phyloP scores from a whole-genome alignment of 345 rosid genomes.

The Schrenkiella parvula region DNA sequence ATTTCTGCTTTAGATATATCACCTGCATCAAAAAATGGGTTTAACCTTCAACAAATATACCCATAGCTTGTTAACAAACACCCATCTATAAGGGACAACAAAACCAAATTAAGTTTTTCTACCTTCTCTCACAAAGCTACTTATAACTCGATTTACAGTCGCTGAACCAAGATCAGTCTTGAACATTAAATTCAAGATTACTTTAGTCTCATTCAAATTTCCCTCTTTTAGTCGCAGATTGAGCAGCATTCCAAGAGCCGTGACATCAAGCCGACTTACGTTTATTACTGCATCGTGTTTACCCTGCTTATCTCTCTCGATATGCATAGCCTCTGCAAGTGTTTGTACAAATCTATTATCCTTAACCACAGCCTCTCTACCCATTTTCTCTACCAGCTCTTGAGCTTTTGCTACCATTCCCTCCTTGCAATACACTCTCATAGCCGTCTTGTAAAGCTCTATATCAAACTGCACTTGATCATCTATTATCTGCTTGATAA shows the following conservation, averaged over 20 bases:
- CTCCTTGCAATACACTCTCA: constrained; percentile 53
- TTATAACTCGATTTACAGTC: constrained; percentile 45
- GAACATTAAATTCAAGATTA: constrained; percentile 49
- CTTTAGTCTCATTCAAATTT: constrained; percentile 34
- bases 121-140: constrained; percentile 59
- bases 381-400: constrained; percentile 48
- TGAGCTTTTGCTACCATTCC: constrained; percentile 58
- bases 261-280: constrained; percentile 37
- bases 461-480: constrained; percentile 51
- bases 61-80: not conserved
- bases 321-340: constrained; percentile 38
- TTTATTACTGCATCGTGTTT: constrained; percentile 28
- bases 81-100: not conserved
- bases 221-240: constrained; percentile 41
- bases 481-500: constrained; percentile 49
- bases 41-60: constrained; percentile 7
- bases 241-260: constrained; percentile 57
- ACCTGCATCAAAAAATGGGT: constrained; percentile 40
- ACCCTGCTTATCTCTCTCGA: constrained; percentile 19
- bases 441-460: constrained; percentile 53
- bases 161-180: constrained; percentile 46
- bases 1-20: constrained; percentile 44
- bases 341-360: constrained; percentile 56
- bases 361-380: constrained; percentile 31
- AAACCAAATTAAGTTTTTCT: not conserved